Evolutionary conservation across 2,329 filamentous ascomycete species (phyloP), one percentile per base, ranked within the genome.

Genomic region (Fusarium gaditjirri): DNA sequence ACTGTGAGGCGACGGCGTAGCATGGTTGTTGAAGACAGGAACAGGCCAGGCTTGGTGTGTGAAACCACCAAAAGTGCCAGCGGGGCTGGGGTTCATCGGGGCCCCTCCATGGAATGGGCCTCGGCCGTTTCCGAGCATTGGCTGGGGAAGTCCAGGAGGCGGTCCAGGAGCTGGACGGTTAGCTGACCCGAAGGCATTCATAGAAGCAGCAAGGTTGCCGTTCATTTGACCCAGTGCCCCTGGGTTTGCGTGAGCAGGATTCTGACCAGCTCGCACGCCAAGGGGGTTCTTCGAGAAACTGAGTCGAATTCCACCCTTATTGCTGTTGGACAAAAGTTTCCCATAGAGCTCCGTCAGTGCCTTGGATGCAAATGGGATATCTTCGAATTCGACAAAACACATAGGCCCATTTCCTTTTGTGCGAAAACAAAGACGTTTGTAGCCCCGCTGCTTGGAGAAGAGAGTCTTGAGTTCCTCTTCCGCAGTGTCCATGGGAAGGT

Each of bases 341-440:
- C 96, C 96, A 77, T 98, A 98, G 3, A 98, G 87, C 62, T 98
- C 94, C 72, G 95, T 90, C 6, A 98, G 87, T 2, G 95, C 92
- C 82, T 96, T 97, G 44, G 95, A 98, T 2, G 96, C 95, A 78
- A 94, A 95, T 3, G 93, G 93, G 16, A 97, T 88, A 77, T 98
- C 95, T 78, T 98, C 95, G 76, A 98, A 99, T 81, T 99, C 96
- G 41, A 99, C 96, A 81, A 98, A 98, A 80, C 96, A 98, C 95
- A 98, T 98, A 4, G 95, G 95, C 0, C 95, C 95, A 76, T 98
- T 97, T 73, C 93, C 90, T 84, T 98, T 98, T 59, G 94, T 97
- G 38, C 95, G 90, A 86, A 98, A 97, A 79, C 94, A 97, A 12
- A 99, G 90, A 33, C 96, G 89, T 83, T 97, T 98, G 85, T 98